Evolutionary conservation across 306 rosid species (phyloP), one percentile per base, ranked within the genome.

Genomic region (Oxytropis ochrocephala): DNA sequence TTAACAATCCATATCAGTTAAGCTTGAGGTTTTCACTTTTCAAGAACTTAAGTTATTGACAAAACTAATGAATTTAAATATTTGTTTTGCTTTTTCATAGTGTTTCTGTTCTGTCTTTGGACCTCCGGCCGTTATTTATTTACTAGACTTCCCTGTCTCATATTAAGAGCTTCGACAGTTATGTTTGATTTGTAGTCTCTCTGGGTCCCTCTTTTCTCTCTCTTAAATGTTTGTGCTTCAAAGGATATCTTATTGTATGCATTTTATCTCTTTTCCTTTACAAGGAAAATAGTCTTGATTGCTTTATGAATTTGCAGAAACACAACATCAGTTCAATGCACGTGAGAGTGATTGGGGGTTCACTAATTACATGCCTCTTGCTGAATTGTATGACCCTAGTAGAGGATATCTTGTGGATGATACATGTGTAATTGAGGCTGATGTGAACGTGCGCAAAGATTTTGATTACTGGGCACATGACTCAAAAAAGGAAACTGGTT

Each of bases 341-440:
- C 85, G 93, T 53, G 98, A 86, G 77, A 88, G 97, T 59, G 97
- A 93, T 60, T 90, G 97, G 98, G 98, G 98, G 41, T 93, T 93
- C 72, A 81, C 91, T 7, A 80, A 85, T 43, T 93, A 86, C 80
- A 93, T 93, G 98, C 94, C 94, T 51, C 94, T 93, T 0, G 46
- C 85, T 83, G 97, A 93, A 46, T 80, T 93, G 62, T 88, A 83
- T 76, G 98, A 90, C 64, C 86, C 90, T 19, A 24, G 72, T 72
- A 80, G 91, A 74, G 97, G 98, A 8, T 93, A 90, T 81, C 79
- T 93, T 58, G 84, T 88, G 69, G 84, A 88, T 29, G 98, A 90
- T 60, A 82, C 82, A 33, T 87, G 92, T 10, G 16, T 90, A 30
- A 75, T 93, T 79, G 97, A 93, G 81, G 98, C 98, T 60, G 97